Evolutionary conservation across 352 stramenopile species (phyloP).

Genomic region (Globisporangium cylindrosporum): DNA sequence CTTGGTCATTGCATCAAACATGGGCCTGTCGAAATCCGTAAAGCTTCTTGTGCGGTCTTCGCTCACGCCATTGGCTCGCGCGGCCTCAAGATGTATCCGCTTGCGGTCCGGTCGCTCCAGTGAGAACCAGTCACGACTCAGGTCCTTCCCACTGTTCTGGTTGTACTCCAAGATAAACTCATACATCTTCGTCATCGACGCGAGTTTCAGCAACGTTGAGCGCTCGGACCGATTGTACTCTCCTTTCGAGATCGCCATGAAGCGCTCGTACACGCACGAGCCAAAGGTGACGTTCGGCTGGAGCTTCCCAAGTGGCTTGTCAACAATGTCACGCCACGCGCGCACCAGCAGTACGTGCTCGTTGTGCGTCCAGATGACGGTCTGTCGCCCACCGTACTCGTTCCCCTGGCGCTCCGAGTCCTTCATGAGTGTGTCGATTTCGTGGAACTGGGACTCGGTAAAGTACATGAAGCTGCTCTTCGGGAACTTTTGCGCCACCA

Average conservation of each 20-base stretch:
- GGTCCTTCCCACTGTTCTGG: not conserved
- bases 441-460: slow-evolving; percentile 3
- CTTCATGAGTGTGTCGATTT: slow-evolving; percentile 6
- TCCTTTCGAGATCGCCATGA: slow-evolving; percentile 1
- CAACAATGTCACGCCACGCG: slow-evolving; percentile 13
- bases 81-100: slow-evolving; percentile 1
- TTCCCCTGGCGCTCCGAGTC: not conserved
- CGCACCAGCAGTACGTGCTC: slow-evolving; percentile 11
- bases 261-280: slow-evolving; percentile 14
- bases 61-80: not conserved
- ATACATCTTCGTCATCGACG: slow-evolving; percentile 11
- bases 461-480: slow-evolving; percentile 20
- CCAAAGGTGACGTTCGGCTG: not conserved
- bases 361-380: slow-evolving; percentile 9
- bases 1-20: slow-evolving; percentile 2
- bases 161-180: slow-evolving; percentile 15
- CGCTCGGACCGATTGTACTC: not conserved
- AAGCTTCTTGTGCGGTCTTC: slow-evolving; percentile 12
- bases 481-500: slow-evolving; percentile 7
- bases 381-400: not conserved
- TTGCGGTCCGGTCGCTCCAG: not conserved
- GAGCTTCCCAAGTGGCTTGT: not conserved
- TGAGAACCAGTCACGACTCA: slow-evolving; percentile 7
- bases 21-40: slow-evolving; percentile 7
- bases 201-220: slow-evolving; percentile 10